These are phyloP conservation scores for Penicillium sp. DNA, from an alignment of 2,329 filamentous ascomycete species.

Conservation along the genomic window DNA sequence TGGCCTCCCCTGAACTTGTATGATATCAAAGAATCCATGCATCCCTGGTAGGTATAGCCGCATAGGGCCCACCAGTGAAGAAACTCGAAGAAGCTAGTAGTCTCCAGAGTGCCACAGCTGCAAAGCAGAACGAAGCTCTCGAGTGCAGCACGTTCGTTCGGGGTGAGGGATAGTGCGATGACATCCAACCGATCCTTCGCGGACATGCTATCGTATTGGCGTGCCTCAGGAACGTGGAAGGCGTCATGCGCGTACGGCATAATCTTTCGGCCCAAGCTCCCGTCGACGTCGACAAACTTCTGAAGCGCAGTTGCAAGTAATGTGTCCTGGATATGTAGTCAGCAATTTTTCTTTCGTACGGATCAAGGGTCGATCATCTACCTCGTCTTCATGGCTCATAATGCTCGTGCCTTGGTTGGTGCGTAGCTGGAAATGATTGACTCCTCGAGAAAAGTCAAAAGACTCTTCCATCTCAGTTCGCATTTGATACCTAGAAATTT, in stretches of 20 bases:
- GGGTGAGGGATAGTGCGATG: slow-evolving; percentile 45
- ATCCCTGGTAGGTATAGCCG: slow-evolving; percentile 48
- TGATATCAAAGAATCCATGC: slow-evolving; percentile 45
- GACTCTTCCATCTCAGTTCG: slow-evolving; percentile 45
- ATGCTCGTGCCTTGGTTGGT: slow-evolving; percentile 33
- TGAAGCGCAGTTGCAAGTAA: slow-evolving; percentile 41
- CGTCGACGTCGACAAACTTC: slow-evolving; percentile 55
- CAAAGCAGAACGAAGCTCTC: slow-evolving; percentile 50
- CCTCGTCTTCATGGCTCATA: slow-evolving; percentile 51
- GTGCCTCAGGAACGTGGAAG: slow-evolving; percentile 37
- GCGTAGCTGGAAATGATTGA: slow-evolving; percentile 49
- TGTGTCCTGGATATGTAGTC: slow-evolving; percentile 31
- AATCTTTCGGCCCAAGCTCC: slow-evolving; percentile 40
- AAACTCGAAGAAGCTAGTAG: slow-evolving; percentile 53
- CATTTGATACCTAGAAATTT: slow-evolving; percentile 54
- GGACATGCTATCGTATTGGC: slow-evolving; percentile 47
- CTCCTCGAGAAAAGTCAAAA: slow-evolving; percentile 47
- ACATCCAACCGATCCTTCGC: slow-evolving; percentile 49
- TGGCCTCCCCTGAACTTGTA: slow-evolving; percentile 52
- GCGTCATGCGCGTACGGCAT: slow-evolving; percentile 50
- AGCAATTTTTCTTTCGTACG: not conserved
- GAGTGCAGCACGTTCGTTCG: slow-evolving; percentile 46
- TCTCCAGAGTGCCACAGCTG: slow-evolving; percentile 50
- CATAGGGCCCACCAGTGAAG: slow-evolving; percentile 55
- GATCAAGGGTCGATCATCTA: slow-evolving; percentile 1